phyloP scores from a whole-genome alignment of 1,139 yeast species.

The Pichia terricola region DNA sequence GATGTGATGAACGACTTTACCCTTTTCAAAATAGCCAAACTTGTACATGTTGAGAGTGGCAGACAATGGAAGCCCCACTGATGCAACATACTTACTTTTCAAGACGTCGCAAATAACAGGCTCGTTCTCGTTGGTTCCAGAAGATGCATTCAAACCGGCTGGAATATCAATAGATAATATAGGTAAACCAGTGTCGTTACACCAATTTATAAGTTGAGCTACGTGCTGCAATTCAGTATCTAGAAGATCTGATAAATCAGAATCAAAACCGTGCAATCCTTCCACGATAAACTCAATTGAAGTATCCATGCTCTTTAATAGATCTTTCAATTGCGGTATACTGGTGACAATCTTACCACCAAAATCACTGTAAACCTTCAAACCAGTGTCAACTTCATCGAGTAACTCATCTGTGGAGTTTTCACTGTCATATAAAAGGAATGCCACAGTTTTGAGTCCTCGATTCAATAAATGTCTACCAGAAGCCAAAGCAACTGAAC shows the following conservation, averaged over 20 bases:
- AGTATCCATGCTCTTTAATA: conserved; percentile 34
- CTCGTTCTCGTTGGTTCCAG: conserved; percentile 42
- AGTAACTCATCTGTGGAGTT: conserved; percentile 25
- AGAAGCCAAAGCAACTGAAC: conserved; percentile 66
- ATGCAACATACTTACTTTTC: conserved; percentile 47
- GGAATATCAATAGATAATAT: conserved; percentile 73
- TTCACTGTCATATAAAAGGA: conserved; percentile 30
- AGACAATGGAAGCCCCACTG: conserved; percentile 66
- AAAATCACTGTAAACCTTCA: conserved; percentile 42
- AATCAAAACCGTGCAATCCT: conserved; percentile 77
- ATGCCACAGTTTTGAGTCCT: conserved; percentile 60
- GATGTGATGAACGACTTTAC: conserved; percentile 45
- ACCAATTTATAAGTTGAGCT: conserved; percentile 54
- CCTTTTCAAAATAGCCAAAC: conserved; percentile 30
- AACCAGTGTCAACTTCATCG: conserved; percentile 30
- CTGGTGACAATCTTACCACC: conserved; percentile 44
- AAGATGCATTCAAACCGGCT: conserved; percentile 77
- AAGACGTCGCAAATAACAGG: conserved; percentile 19
- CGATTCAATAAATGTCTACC: conserved; percentile 75
- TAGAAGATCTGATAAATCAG: conserved; percentile 40
- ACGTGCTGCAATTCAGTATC: conserved; percentile 40
- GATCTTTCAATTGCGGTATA: conserved; percentile 27
- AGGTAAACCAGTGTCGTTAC: conserved; percentile 42
- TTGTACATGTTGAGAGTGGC: conserved; percentile 56
- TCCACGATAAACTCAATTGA: conserved; percentile 76